Evolutionary conservation across 371 early-diverging fungal genomes (phyloP), one percentile per base, ranked within the genome.

Genomic region (Mortierella sp.): DNA sequence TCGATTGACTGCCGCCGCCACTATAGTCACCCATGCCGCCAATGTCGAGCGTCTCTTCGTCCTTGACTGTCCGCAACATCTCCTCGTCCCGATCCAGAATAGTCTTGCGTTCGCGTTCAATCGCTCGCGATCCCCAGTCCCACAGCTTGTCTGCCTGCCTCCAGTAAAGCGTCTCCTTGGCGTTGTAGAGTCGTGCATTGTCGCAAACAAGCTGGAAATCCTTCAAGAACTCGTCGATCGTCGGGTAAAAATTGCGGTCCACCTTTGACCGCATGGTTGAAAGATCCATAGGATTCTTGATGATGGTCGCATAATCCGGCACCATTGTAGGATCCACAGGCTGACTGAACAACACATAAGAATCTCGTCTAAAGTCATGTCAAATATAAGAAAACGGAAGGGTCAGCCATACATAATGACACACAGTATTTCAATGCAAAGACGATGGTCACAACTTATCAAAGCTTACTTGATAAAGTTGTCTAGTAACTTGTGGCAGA

Each of bases 261-360:
- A 95, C 83, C 72, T 94, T 95, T 26, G 88, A 83, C 19, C 91
- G 86, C 92, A 95, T 93, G 0, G 94, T 94, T 0, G 89, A 89
- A 55, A 95, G 90, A 70, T 94, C 95, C 95, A 95, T 95, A 0
- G 95, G 95, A 3, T 89, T 82, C 69, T 91, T 92, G 73, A 95
- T 95, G 8, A 97, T 90, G 6, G 91, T 88, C 31, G 94, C 77
- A 84, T 97, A 97, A 78, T 96, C 96, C 2, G 93, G 90, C 11
- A 97, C 96, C 13, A 93, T 70, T 0, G 79, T 82, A 21, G 93
- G 91, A 83, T 97, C 94, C n/a, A 97, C 97, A 34, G 97, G 96
- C 48, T 94, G 92, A 24, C 94, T 79, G 79, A 97, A 97, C 71
- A 96, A 92, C 0, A 95, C 95, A 85, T 96, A 95, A 26, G 71